Evolutionary conservation across 768 basidiomycete genomes (phyloP).

Genomic region (Kwoniella sp.): DNA sequence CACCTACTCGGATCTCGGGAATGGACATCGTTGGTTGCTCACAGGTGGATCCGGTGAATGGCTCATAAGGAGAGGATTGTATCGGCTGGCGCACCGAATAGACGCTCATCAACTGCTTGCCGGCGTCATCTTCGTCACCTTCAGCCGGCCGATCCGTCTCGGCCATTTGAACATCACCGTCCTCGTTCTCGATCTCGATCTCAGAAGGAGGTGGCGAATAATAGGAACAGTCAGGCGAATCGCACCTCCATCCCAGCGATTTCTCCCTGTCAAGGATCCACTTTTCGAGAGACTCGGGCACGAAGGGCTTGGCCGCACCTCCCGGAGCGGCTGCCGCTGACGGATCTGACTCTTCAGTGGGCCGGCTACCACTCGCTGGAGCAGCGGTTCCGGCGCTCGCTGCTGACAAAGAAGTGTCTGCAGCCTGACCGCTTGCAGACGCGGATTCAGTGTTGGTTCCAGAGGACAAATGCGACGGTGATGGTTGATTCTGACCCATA

Average conservation of each 20-base stretch:
- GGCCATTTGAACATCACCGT: background rate
- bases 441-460: background rate
- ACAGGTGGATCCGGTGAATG: background rate
- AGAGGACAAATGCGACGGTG: background rate
- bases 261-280: constrained; percentile 39
- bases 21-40: background rate
- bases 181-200: background rate
- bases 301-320: constrained; percentile 15
- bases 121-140: constrained; percentile 13
- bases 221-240: constrained; percentile 34
- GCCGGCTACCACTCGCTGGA: background rate
- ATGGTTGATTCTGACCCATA: background rate
- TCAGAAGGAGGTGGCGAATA: constrained; percentile 25
- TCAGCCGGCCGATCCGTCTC: background rate
- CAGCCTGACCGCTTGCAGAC: too few relatives aligned
- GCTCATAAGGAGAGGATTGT: background rate
- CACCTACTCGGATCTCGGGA: background rate
- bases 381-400: background rate
- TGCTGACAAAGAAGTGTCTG: too few relatives aligned
- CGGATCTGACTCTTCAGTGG: background rate
- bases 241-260: constrained; percentile 46
- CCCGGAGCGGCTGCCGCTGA: background rate
- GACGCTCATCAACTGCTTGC: background rate
- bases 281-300: constrained; percentile 33
- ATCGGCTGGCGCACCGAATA: background rate